Evolutionary conservation across 2,329 filamentous ascomycete genomes (phyloP).

Genomic region (Fusarium odoratissimum): DNA sequence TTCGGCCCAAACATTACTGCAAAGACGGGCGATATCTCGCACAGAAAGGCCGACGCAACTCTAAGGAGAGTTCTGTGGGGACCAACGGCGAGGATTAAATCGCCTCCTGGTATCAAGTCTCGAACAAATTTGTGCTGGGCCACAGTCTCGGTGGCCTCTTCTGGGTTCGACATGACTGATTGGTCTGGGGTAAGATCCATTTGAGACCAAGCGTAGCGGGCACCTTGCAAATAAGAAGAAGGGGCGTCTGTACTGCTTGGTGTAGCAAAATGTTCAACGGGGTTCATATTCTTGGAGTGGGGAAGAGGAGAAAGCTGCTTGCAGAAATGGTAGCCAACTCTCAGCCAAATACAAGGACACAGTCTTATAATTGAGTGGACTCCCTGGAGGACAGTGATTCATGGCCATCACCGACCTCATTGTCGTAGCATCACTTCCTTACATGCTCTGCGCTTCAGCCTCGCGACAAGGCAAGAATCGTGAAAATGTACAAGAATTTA

Average conservation of each 20-base stretch:
- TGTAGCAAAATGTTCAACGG: background rate
- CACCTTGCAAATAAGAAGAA: background rate
- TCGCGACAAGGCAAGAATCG: background rate
- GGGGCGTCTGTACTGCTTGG: background rate
- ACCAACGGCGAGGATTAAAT: constrained; percentile 34
- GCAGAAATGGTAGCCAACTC: background rate
- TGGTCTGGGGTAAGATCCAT: background rate
- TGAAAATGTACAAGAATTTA: background rate
- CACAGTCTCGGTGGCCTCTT: background rate
- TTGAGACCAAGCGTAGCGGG: constrained; percentile 10
- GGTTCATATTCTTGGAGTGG: background rate
- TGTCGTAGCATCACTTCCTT: background rate
- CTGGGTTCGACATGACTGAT: background rate
- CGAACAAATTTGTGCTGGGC: background rate
- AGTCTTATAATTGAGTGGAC: background rate
- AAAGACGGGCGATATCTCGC: constrained; percentile 24
- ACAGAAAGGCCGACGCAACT: constrained; percentile 38
- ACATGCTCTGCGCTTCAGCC: background rate
- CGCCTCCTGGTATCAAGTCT: constrained; percentile 17
- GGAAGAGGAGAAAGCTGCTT: background rate
- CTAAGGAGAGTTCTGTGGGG: constrained; percentile 6
- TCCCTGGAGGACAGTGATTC: background rate
- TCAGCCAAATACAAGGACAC: background rate
- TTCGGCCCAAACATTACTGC: constrained; percentile 20
- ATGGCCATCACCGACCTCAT: background rate